Evolutionary conservation across 2,329 filamentous ascomycete species (phyloP), one percentile per base, ranked within the genome.

Genomic region (Fonsecaea pedrosoi): DNA sequence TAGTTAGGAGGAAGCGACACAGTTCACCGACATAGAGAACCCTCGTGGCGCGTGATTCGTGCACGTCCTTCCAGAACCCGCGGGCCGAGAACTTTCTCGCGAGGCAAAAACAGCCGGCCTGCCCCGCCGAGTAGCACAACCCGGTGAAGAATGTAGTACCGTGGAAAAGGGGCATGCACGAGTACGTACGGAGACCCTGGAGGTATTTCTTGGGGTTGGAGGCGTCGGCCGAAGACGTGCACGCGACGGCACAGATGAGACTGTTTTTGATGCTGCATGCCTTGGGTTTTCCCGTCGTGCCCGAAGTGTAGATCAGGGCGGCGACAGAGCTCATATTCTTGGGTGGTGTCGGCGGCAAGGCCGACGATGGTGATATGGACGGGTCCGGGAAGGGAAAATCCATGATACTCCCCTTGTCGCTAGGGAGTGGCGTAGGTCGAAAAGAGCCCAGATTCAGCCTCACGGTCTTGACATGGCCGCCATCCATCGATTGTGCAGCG

Each of bases 1-100:
- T 77, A 12, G 78, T 74, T 7, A 84, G 74, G 1, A 84, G 76
- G 64, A 84, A 84, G 4, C 82, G 76, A 67, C 80, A 82, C 7
- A 83, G 69, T 70, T 84, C 82, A 30, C 82, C 82, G 32, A 84
- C 82, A 61, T 79, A 74, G 30, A 91, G 83, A 73, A 87, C 89
- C 30, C 89, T 78, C 0, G 87, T 88, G 18, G 81, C 77, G 6
- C 84, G 83, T 8, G 73, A 75, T 68, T 77, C 72, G 55, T 56
- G 38, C 5, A 67, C 61, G 25, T 73, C 70, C 38, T 69, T 67
- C 66, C 65, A 70, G 65, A 67, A 73, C 18, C 64, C 67, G 15
- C 70, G 56, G 9, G 70, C 71, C 13, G 68, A 70, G 68, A 73
- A 73, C 13, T 75, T 77, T n/a, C 77, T 77, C 0, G 74, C 80